Conservation (phyloP, 306 rosid species). For the Acmispon strigosus region DNA sequence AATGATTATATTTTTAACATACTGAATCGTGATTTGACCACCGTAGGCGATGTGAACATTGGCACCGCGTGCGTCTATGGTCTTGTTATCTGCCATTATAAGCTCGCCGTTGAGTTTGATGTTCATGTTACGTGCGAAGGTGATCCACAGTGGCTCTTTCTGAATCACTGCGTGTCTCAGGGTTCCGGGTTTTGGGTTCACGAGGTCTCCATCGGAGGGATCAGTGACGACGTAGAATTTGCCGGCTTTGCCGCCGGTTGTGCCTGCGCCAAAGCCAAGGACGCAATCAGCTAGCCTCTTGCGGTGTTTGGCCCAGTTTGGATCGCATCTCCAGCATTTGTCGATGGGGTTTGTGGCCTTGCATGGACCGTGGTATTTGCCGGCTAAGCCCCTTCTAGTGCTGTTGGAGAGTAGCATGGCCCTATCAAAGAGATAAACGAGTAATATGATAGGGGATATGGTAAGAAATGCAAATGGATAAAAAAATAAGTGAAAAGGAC, state of each 20-base stretch:
- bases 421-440: too few relatives aligned
- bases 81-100: background rate
- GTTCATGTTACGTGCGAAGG: constrained; percentile 21
- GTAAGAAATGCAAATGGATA: too few relatives aligned
- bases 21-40: constrained; percentile 41
- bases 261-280: constrained; percentile 27
- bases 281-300: constrained; percentile 36
- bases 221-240: constrained; percentile 24
- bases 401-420: background rate
- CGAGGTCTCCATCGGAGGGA: constrained; percentile 8
- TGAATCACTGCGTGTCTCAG: constrained; percentile 29
- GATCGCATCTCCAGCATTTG: constrained; percentile 42
- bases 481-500: too few relatives aligned
- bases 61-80: constrained; percentile 44
- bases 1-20: constrained; percentile 36
- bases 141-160: constrained; percentile 36
- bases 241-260: constrained; percentile 39
- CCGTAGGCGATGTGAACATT: constrained; percentile 33
- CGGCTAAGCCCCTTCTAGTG: constrained; percentile 27
- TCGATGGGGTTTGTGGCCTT: constrained; percentile 35
- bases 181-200: constrained; percentile 35
- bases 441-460: background rate
- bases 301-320: constrained; percentile 34
- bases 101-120: constrained; percentile 18
- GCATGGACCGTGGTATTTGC: background rate